phyloP scores from a whole-genome alignment of 176 grass and related monocot genomes.

The Rhynchospora breviuscula region DNA sequence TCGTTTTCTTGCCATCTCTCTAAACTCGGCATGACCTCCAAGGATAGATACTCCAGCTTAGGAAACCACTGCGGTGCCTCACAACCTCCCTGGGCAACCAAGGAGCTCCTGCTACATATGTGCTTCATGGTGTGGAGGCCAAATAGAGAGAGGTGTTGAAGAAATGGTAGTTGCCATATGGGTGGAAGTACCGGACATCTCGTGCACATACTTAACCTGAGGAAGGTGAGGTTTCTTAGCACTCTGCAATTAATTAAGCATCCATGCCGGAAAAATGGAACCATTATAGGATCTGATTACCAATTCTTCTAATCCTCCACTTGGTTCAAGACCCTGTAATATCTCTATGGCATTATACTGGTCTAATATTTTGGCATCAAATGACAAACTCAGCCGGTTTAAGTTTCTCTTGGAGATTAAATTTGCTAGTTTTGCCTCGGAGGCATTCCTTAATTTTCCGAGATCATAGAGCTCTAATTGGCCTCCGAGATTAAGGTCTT shows the following conservation, averaged over 20 bases:
- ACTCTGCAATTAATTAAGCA: neutral
- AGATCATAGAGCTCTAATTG: neutral
- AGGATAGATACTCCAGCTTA: neutral
- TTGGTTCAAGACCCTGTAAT: conserved; percentile 12
- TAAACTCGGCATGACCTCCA: neutral
- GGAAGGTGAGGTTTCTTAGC: neutral
- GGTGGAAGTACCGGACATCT: neutral
- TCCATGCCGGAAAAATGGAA: neutral
- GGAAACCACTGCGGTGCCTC: neutral
- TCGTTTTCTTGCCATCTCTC: neutral
- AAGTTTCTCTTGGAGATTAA: conserved; percentile 2
- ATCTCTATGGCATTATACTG: neutral
- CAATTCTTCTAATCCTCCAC: neutral
- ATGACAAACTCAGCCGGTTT: neutral
- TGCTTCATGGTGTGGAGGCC: no score
- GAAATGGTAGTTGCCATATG: neutral
- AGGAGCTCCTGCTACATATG: neutral
- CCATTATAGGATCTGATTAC: neutral
- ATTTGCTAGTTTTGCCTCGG: neutral
- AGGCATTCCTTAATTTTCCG: neutral
- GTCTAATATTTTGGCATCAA: neutral
- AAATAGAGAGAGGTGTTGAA: neutral
- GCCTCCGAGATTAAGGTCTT: neutral
- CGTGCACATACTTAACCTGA: neutral
- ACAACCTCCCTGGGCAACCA: neutral